A percentile compares a stretch with the other conserved stretches of the same genome.
Evolutionary conservation across 192 early-diverging fungal species (phyloP).

Genomic region (Gryganskiella cystojenkinii): DNA sequence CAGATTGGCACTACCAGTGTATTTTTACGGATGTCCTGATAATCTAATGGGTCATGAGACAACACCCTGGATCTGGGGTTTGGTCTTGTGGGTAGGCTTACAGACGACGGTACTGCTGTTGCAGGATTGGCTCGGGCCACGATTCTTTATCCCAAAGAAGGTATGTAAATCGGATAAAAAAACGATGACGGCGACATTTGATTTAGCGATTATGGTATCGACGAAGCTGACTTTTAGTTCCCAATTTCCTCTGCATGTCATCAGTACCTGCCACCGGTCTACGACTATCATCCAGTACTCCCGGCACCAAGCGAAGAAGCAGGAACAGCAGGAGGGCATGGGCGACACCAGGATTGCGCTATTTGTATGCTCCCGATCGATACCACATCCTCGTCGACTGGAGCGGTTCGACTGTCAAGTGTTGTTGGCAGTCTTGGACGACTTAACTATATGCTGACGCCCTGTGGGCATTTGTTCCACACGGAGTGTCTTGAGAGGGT

Average conservation of each 20-base stretch:
- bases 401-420: constrained; percentile 44
- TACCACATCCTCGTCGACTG: constrained; percentile 24
- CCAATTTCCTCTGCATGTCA: neutral
- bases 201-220: too few relatives aligned
- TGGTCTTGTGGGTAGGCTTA: constrained; percentile 65
- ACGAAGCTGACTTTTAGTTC: neutral
- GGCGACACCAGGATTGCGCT: constrained; percentile 65
- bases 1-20: constrained; percentile 67
- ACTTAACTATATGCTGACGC: constrained; percentile 78
- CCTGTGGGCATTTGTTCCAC: constrained; percentile 84
- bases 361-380: constrained; percentile 72
- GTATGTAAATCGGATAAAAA: too few relatives aligned
- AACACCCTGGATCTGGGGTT: constrained; percentile 60
- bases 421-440: constrained; percentile 58
- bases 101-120: constrained; percentile 69
- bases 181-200: too few relatives aligned
- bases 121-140: constrained; percentile 76
- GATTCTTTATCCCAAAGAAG: constrained; percentile 77
- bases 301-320: constrained; percentile 61
- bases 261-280: constrained; percentile 69
- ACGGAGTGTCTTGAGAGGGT: constrained; percentile 75
- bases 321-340: constrained; percentile 29
- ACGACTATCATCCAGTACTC: constrained; percentile 76
- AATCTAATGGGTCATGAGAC: constrained; percentile 66
- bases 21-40: constrained; percentile 67